A percentile compares a stretch with the other conserved stretches of the same genome.
These are phyloP conservation scores for Saitoella complicata DNA, from an alignment of 805 yeast species.

Conservation along the genomic window DNA sequence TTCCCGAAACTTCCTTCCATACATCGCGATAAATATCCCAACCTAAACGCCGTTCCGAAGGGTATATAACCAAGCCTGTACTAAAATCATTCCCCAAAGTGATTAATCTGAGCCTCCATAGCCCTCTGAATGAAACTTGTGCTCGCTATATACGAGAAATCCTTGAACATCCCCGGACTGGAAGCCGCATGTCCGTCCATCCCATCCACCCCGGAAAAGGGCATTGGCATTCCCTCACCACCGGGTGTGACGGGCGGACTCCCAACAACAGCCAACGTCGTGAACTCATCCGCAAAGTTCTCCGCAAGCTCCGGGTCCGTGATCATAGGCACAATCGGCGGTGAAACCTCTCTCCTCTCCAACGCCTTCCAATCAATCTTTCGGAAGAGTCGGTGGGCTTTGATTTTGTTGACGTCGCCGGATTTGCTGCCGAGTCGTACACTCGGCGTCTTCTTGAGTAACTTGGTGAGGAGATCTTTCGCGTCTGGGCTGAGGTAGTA, in stretches of 20 bases:
- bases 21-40: no score
- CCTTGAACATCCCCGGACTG: conserved; percentile 4
- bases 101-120: conserved; percentile 1
- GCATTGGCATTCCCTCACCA: no score
- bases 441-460: conserved; percentile 51
- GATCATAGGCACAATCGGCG: conserved; percentile 72
- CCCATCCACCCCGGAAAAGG: no score
- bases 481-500: conserved; percentile 66
- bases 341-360: conserved; percentile 34
- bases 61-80: no score
- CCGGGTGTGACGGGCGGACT: no score
- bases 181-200: neutral
- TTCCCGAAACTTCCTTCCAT: no score
- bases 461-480: conserved; percentile 50
- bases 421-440: conserved; percentile 43
- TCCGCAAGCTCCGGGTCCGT: conserved; percentile 74
- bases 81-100: no score
- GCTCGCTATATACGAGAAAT: conserved; percentile 12
- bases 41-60: no score
- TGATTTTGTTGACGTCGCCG: conserved; percentile 35
- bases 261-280: conserved; percentile 33
- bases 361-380: conserved; percentile 54
- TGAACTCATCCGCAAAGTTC: conserved; percentile 67
- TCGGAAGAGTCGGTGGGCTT: conserved; percentile 60
- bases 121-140: conserved; percentile 11